phyloP scores from a whole-genome alignment of 2,329 filamentous ascomycete genomes.

The Didymella keratinophila region DNA sequence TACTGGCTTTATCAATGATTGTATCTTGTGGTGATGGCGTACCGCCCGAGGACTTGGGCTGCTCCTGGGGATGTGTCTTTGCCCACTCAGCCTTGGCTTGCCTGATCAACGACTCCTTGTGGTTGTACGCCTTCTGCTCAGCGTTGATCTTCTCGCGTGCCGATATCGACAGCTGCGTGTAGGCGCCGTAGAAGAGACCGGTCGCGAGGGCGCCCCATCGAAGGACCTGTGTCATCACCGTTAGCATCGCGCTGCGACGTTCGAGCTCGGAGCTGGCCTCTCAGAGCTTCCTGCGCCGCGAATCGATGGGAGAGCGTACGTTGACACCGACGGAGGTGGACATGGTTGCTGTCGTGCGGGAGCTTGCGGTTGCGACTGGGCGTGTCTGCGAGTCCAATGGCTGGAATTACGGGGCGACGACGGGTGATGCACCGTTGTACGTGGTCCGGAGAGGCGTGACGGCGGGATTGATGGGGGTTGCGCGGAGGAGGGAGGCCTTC shows the following conservation, averaged over 20 bases:
- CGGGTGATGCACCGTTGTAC: conserved; percentile 25
- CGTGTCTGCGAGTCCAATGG: conserved; percentile 43
- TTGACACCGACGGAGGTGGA: conserved; percentile 61
- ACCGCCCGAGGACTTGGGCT: conserved; percentile 44
- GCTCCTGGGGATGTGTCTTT: conserved; percentile 68
- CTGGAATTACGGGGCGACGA: conserved; percentile 31
- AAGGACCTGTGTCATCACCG: conserved; percentile 72
- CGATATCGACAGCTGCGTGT: conserved; percentile 85
- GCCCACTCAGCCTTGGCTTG: conserved; percentile 91
- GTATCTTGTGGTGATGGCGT: conserved; percentile 11
- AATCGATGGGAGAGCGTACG: conserved; percentile 51
- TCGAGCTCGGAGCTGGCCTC: conserved; percentile 8
- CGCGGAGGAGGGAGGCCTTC: conserved; percentile 29
- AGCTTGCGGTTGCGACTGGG: conserved; percentile 28
- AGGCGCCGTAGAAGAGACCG: conserved; percentile 94
- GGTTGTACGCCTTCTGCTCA: conserved; percentile 82
- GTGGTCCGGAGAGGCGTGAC: conserved; percentile 28
- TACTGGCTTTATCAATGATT: not conserved
- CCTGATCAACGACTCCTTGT: conserved; percentile 90
- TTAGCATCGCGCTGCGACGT: conserved; percentile 33
- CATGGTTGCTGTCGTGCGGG: conserved; percentile 45
- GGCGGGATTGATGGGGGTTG: conserved; percentile 32
- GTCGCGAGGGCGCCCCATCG: conserved; percentile 93
- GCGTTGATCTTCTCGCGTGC: conserved; percentile 73
- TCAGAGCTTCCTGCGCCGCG: not conserved